Conservation (phyloP, 1,139 yeast genomes). For the Debaryomyces fabryi region DNA sequence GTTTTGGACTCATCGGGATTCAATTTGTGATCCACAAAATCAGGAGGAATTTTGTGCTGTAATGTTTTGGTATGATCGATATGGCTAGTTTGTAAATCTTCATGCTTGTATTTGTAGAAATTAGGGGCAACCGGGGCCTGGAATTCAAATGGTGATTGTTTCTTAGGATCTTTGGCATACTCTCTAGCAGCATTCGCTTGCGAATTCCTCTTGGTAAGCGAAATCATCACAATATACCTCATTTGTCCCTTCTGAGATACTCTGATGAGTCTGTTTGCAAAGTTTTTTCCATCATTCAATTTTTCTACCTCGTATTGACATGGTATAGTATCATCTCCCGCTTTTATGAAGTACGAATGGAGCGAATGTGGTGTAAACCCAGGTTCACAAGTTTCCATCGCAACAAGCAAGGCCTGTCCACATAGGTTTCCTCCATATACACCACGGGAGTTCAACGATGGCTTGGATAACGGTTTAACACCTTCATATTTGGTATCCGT, state of each 20-base stretch:
- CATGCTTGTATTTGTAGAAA: constrained; percentile 29
- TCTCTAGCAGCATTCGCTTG: constrained; percentile 17
- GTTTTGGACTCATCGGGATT: constrained; percentile 21
- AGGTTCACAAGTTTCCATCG: constrained; percentile 31
- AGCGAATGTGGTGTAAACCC: constrained; percentile 46
- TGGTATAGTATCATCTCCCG: constrained; percentile 34
- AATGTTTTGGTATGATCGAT: constrained; percentile 24
- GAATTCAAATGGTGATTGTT: constrained; percentile 35
- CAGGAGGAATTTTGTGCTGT: constrained; percentile 33
- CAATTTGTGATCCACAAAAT: constrained; percentile 22
- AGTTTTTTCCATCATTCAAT: constrained; percentile 35
- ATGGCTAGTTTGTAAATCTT: constrained; percentile 23
- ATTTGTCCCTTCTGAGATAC: constrained; percentile 32
- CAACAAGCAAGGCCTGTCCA: constrained; percentile 45
- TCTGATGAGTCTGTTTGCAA: constrained; percentile 35
- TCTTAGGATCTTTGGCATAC: constrained; percentile 20
- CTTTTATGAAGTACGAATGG: constrained; percentile 43
- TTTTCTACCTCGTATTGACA: constrained; percentile 37
- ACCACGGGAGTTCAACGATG: constrained; percentile 35
- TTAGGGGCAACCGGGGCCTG: constrained; percentile 31
- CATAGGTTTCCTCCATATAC: constrained; percentile 47
- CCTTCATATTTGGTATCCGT: constrained; percentile 26
- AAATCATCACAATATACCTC: constrained; percentile 37
- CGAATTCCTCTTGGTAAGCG: constrained; percentile 36
- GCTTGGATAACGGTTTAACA: constrained; percentile 35